Evolutionary conservation across 2,329 filamentous ascomycete species (phyloP), one percentile per base, ranked within the genome.

Genomic region (Stromatinia cepivora): DNA sequence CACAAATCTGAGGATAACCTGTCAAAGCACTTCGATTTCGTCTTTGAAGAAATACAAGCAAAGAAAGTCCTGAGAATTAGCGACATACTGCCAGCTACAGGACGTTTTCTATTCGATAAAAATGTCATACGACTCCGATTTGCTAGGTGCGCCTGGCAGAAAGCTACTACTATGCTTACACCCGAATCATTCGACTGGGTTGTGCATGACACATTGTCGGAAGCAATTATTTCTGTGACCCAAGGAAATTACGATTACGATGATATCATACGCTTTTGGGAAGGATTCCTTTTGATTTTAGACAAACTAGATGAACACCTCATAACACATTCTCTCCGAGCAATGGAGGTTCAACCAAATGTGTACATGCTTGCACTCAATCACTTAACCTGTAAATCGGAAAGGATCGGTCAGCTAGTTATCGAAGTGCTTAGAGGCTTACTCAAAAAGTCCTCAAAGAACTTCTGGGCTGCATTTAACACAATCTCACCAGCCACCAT

Each of bases 391-490:
- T 76, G 71, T 57, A 83, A 84, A 68, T 80, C 81, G 54, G 84
- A 85, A 69, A 81, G 83, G 2, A 87, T 91, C 31, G 83, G 97
- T 70, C 83, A 88, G 17, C 85, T 89, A 70, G 83, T 95, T 22
- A 84, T 97, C 58, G 87, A 88, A 69, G 88, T 90, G 1, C 86
- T 97, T 71, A 87, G 87, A 57, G 83, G 83, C 17, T 84, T 97
- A 22, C 82, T 97, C 66, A 86, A 89, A 72, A 93, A 92, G 75
- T 90, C 92, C 0, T 86, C 93, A 0, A 86, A 86, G 67, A 91
- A 92, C 57, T 95, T 97, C 75, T 97, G 94, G 94, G 90, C 93
- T 75, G 90, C 93, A 1, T 90, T 97, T 81, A 90, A 91, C 64
- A 87, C 92, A 42, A 92, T 94, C 64, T 90, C 92, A 0, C 90